Evolutionary conservation across 2,329 filamentous ascomycete species (phyloP).

Genomic region (Calycina herbarum): DNA sequence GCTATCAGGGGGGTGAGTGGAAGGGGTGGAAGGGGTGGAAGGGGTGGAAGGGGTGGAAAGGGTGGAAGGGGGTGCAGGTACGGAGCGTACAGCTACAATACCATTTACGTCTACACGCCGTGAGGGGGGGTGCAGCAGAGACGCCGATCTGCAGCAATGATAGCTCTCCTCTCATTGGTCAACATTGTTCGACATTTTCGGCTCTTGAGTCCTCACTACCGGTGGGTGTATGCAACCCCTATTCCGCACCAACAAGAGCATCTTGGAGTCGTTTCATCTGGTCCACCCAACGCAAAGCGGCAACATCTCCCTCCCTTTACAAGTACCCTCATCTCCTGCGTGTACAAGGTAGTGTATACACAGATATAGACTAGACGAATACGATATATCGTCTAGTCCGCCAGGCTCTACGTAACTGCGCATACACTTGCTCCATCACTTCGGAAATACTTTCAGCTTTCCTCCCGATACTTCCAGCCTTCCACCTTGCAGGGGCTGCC

Average conservation of each 20-base stretch:
- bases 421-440: background rate
- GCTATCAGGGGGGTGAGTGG: background rate
- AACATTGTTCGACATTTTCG: background rate
- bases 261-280: background rate
- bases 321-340: background rate
- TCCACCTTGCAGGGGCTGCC: background rate
- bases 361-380: too few species aligned
- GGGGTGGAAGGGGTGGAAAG: background rate
- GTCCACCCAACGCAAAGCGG: background rate
- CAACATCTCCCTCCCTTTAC: background rate
- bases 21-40: background rate
- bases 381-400: too few species aligned
- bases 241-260: background rate
- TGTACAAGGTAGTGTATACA: too few species aligned
- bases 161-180: background rate
- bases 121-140: background rate
- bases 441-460: background rate
- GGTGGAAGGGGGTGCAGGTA: background rate
- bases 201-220: conserved; percentile 1
- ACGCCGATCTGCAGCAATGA: conserved; percentile 1
- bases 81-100: too few species aligned
- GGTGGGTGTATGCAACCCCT: background rate
- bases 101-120: too few species aligned
- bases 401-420: background rate
- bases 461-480: background rate